phyloP scores from a whole-genome alignment of 2,329 filamentous ascomycete species.

The Fusarium nematophilum region DNA sequence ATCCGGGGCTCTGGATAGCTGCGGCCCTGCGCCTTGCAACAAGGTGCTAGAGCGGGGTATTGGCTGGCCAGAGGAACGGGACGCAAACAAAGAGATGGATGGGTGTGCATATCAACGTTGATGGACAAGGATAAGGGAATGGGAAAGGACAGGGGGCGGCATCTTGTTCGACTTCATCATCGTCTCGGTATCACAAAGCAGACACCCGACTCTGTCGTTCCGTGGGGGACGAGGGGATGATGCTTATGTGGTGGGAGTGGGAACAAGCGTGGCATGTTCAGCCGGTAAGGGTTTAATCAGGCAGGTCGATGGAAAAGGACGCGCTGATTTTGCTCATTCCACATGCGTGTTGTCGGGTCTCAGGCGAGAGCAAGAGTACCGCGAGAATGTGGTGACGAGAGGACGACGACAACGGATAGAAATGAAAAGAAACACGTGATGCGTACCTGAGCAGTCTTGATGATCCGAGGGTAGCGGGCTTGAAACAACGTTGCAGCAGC shows the following conservation, averaged over 20 bases:
- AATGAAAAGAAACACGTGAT: constrained; percentile 25
- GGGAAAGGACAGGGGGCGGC: constrained; percentile 13
- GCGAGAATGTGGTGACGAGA: too few relatives aligned
- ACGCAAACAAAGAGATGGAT: constrained; percentile 19
- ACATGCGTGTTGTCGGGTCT: constrained; percentile 1
- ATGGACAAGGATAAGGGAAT: constrained; percentile 17
- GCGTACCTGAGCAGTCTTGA: constrained; percentile 36
- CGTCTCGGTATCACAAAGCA: constrained; percentile 21
- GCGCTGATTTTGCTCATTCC: constrained; percentile 5
- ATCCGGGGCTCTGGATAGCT: constrained; percentile 38
- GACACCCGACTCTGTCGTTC: constrained; percentile 25
- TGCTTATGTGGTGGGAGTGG: constrained; percentile 24
- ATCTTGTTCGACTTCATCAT: constrained; percentile 10
- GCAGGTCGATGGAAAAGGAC: constrained; percentile 34
- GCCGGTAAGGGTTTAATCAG: constrained; percentile 36
- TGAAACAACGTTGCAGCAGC: constrained; percentile 28
- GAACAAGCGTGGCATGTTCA: constrained; percentile 24
- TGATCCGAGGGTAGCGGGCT: too few relatives aligned
- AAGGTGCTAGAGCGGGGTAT: constrained; percentile 34
- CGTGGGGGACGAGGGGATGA: constrained; percentile 21
- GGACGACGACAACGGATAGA: constrained; percentile 13
- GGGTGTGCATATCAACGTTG: constrained; percentile 33
- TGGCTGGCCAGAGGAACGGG: constrained; percentile 16
- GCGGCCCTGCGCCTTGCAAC: constrained; percentile 36
- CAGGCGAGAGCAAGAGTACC: constrained; percentile 3